Percentiles rank a stretch among this genome's conserved stretches.
Evolutionary conservation across 768 basidiomycete genomes (phyloP).

Genomic region (Vararia minispora): DNA sequence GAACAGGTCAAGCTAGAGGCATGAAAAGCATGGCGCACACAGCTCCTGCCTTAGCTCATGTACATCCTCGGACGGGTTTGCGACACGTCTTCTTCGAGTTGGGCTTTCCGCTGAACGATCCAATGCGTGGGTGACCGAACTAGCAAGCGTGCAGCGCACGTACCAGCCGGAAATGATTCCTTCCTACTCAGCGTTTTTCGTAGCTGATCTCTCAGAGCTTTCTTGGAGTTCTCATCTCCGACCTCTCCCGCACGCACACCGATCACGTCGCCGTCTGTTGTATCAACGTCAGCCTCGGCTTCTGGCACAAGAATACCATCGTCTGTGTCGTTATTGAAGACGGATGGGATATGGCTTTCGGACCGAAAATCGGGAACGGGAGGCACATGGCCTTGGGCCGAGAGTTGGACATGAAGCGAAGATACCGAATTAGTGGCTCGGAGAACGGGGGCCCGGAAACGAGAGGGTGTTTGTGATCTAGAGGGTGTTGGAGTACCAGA

Average conservation of each 20-base stretch:
- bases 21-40: neutral
- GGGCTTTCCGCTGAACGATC: too few relatives aligned
- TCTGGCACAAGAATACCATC: conserved; percentile 68
- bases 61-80: conserved; percentile 8
- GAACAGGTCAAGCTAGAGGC: neutral
- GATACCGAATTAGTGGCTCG: conserved; percentile 46
- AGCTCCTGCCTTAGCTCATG: conserved; percentile 12
- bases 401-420: conserved; percentile 37
- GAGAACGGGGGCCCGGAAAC: conserved; percentile 37
- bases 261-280: conserved; percentile 41
- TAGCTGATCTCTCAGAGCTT: conserved; percentile 57
- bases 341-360: conserved; percentile 49
- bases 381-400: neutral
- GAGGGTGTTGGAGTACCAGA: too few relatives aligned
- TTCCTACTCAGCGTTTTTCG: conserved; percentile 51
- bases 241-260: conserved; percentile 32
- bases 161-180: conserved; percentile 40
- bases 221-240: conserved; percentile 49
- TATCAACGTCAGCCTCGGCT: conserved; percentile 50
- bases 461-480: too few relatives aligned
- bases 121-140: too few relatives aligned
- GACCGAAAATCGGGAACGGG: too few relatives aligned
- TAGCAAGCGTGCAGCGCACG: too few relatives aligned
- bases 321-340: conserved; percentile 49
- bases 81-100: too few relatives aligned